phyloP scores from a whole-genome alignment of 768 basidiomycete genomes.

The Lentinula aciculospora region DNA sequence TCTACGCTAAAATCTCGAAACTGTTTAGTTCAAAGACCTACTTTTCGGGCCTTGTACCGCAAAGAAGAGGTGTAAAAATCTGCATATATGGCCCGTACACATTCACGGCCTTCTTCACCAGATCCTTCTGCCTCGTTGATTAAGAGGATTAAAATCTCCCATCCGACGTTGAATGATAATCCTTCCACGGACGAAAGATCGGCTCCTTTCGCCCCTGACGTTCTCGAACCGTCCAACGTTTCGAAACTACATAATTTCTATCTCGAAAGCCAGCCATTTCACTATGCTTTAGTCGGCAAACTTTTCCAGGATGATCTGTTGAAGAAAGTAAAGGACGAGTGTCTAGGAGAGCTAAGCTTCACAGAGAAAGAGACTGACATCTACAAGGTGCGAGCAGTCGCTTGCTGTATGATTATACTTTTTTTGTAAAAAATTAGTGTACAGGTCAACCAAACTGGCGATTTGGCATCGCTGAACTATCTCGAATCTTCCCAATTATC shows the following conservation, averaged over 20 bases:
- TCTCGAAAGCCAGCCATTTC: slow-evolving; percentile 61
- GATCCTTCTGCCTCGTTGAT: slow-evolving; percentile 15
- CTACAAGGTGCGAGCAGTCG: slow-evolving; percentile 65
- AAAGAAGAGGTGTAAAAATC: not conserved
- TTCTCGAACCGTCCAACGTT: slow-evolving; percentile 56
- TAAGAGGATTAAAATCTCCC: slow-evolving; percentile 25
- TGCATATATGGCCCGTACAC: slow-evolving; percentile 37
- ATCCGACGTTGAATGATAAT: slow-evolving; percentile 12
- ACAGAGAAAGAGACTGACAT: slow-evolving; percentile 97
- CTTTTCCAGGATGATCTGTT: slow-evolving; percentile 84
- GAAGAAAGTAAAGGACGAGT: slow-evolving; percentile 78
- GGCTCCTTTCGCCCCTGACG: slow-evolving; percentile 39
- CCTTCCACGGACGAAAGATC: slow-evolving; percentile 23
- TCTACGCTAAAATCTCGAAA: not conserved
- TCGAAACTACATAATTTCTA: slow-evolving; percentile 54
- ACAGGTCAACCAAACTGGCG: slow-evolving; percentile 95
- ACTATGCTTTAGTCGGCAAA: slow-evolving; percentile 73
- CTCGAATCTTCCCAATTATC: slow-evolving; percentile 73
- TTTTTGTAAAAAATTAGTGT: not conserved
- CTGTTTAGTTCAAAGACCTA: not conserved
- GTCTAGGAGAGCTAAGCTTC: slow-evolving; percentile 71
- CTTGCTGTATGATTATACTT: slow-evolving; percentile 6
- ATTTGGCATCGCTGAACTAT: slow-evolving; percentile 89
- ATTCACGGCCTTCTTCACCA: slow-evolving; percentile 41
- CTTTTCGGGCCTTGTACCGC: not conserved